A percentile compares a stretch with the other conserved stretches of the same genome.
phyloP scores from a whole-genome alignment of 2,329 filamentous ascomycete species.

The Sordariomycetes sp. region DNA sequence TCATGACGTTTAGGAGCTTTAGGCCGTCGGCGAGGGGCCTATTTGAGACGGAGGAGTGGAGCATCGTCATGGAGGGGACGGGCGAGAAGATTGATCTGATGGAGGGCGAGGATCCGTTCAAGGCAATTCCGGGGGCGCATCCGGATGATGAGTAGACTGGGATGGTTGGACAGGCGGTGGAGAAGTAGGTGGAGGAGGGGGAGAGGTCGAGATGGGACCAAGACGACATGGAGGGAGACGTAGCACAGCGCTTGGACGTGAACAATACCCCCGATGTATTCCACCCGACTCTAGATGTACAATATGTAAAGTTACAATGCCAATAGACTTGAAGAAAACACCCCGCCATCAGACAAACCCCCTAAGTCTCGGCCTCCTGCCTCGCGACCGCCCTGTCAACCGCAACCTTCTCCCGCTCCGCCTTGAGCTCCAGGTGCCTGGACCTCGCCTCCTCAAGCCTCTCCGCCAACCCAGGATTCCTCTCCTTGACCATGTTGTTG shows the following conservation, averaged over 20 bases:
- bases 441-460: constrained; percentile 33
- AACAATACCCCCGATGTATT: constrained; percentile 1
- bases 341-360: constrained; percentile 6
- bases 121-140: constrained; percentile 28
- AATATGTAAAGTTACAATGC: constrained; percentile 22
- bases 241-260: constrained; percentile 8
- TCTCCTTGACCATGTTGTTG: constrained; percentile 24
- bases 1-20: constrained; percentile 70
- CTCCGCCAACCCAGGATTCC: constrained; percentile 30
- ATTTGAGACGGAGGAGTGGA: constrained; percentile 90
- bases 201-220: not conserved
- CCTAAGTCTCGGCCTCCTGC: constrained; percentile 4
- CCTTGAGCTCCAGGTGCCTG: constrained; percentile 40
- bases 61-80: constrained; percentile 50
- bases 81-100: constrained; percentile 55
- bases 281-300: constrained; percentile 11
- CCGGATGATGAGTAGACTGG: constrained; percentile 17
- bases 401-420: constrained; percentile 10
- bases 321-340: not conserved
- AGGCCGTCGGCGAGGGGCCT: constrained; percentile 44
- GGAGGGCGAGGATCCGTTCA: constrained; percentile 58
- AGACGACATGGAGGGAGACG: not conserved
- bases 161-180: not conserved
- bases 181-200: constrained; percentile 17
- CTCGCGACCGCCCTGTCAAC: constrained; percentile 2